These are phyloP conservation scores for Hypoxylon trugodes DNA, from an alignment of 495 filamentous ascomycete genomes.

Conservation along the genomic window DNA sequence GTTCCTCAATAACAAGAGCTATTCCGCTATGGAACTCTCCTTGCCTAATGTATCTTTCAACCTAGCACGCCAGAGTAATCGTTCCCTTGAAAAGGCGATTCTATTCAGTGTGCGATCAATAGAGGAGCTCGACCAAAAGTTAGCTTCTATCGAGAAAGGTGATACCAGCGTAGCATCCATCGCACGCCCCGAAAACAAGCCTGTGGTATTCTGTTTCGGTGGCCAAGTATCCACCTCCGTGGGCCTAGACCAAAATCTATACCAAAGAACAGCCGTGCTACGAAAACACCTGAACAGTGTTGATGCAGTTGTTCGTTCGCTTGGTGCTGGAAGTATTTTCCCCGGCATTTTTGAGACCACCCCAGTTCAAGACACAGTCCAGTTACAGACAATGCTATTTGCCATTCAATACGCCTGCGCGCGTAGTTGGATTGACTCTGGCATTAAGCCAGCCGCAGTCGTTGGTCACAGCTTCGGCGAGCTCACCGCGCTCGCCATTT, in stretches of 20 bases:
- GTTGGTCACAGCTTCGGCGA: slow-evolving; percentile 63
- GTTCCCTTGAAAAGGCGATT: slow-evolving; percentile 41
- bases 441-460: slow-evolving; percentile 44
- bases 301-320: slow-evolving; percentile 34
- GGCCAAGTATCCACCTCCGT: slow-evolving; percentile 59
- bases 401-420: slow-evolving; percentile 60
- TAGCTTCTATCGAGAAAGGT: slow-evolving; percentile 29
- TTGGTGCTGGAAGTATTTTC: slow-evolving; percentile 53
- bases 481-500: slow-evolving; percentile 56
- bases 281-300: slow-evolving; percentile 54
- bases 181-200: slow-evolving; percentile 30
- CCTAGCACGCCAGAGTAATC: slow-evolving; percentile 48
- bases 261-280: slow-evolving; percentile 47
- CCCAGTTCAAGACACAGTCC: slow-evolving; percentile 51
- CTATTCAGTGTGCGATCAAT: slow-evolving; percentile 46
- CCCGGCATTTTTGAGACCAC: slow-evolving; percentile 57
- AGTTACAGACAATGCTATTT: slow-evolving; percentile 57
- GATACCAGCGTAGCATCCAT: slow-evolving; percentile 2
- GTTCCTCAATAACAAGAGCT: slow-evolving; percentile 20
- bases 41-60: slow-evolving; percentile 53
- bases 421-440: slow-evolving; percentile 57
- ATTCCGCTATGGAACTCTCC: slow-evolving; percentile 14
- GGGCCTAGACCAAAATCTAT: slow-evolving; percentile 52
- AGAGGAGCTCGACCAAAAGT: slow-evolving; percentile 45
- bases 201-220: slow-evolving; percentile 63